phyloP scores from a whole-genome alignment of 306 rosid species.

The Argentina anserina region DNA sequence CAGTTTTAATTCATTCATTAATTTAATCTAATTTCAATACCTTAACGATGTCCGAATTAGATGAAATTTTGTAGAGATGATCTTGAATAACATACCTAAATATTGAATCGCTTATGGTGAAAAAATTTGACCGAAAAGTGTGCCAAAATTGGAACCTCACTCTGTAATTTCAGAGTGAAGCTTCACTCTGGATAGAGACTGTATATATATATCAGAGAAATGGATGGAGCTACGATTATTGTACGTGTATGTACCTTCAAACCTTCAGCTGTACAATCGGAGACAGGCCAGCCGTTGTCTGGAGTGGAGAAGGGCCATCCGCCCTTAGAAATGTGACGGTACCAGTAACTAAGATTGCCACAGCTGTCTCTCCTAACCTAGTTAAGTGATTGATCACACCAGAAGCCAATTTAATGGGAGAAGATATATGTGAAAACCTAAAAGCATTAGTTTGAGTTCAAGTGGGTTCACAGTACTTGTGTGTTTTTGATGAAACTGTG shows the following conservation, averaged over 20 bases:
- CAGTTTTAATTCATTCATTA: no score
- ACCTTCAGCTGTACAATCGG: slow-evolving; percentile 76
- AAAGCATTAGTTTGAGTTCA: not conserved
- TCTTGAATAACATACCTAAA: no score
- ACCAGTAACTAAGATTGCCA: slow-evolving; percentile 43
- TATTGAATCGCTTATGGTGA: no score
- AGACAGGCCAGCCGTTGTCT: slow-evolving; percentile 66
- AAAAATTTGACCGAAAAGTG: no score
- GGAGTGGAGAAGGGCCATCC: slow-evolving; percentile 78
- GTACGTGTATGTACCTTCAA: slow-evolving; percentile 41
- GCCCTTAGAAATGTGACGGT: slow-evolving; percentile 64
- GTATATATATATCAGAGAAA: not conserved
- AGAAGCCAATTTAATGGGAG: not conserved
- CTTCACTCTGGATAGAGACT: no score
- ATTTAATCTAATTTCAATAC: no score
- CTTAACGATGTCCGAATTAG: no score
- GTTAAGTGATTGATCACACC: not conserved
- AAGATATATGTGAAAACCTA: not conserved
- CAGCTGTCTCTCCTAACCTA: slow-evolving; percentile 40
- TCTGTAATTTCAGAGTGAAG: no score
- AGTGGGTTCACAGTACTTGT: slow-evolving; percentile 39
- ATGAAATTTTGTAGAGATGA: no score
- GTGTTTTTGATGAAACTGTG: slow-evolving; percentile 44
- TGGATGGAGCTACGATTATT: not conserved
- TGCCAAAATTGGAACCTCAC: no score